Base-by-base conservation (phyloP, 2,329 filamentous ascomycete genomes). In the Dryadomyces quercus-mongolicae region DNA sequence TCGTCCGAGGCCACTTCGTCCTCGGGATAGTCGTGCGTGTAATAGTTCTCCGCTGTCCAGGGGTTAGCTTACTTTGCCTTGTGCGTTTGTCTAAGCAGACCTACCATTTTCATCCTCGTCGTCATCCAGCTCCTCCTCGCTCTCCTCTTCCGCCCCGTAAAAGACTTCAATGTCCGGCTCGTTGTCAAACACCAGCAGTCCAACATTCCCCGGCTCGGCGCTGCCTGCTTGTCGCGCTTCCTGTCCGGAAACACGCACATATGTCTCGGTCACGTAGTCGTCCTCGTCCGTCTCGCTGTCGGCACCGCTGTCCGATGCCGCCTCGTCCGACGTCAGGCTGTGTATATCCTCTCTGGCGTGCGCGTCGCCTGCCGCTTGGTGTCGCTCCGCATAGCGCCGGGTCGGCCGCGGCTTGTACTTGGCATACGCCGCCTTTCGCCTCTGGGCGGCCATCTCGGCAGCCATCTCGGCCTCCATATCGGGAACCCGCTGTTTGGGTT, bases 1-100 rank as follows among this genome's bases (percentile, higher is more conserved):
- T 86, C 82, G 60, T 89, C 85, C 16, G 81, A 84, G 47, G 81
- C 83, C 15, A 89, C 76, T 64, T 91, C 86, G 53, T 91, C 86
- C 58, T 91, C 86, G 0, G 86, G 86, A 60, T 91, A 91, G 65
- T 91, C 86, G 53, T 85, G 84, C 3, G 82, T 81, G 63, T 90
- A 89, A 67, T 88, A 83, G 62, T 88, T 85, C 64, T 91, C 86
- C 40, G 86, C 84, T 83, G 57, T 25, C 2, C 7, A n/a, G 45
- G n/a, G n/a, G 51, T 45, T 13, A 46, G 54, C 21, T 13, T 12
- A n/a, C n/a, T n/a, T n/a, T n/a, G n/a, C n/a, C n/a, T n/a, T n/a
- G n/a, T n/a, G n/a, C n/a, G n/a, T n/a, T n/a, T n/a, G n/a, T n/a
- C n/a, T n/a, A n/a, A 48, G 18, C 2, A 18, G 18, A 60, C 70